These are phyloP conservation scores for Aspergillus panamensis DNA, from an alignment of 495 filamentous ascomycete genomes.

Conservation along the genomic window DNA sequence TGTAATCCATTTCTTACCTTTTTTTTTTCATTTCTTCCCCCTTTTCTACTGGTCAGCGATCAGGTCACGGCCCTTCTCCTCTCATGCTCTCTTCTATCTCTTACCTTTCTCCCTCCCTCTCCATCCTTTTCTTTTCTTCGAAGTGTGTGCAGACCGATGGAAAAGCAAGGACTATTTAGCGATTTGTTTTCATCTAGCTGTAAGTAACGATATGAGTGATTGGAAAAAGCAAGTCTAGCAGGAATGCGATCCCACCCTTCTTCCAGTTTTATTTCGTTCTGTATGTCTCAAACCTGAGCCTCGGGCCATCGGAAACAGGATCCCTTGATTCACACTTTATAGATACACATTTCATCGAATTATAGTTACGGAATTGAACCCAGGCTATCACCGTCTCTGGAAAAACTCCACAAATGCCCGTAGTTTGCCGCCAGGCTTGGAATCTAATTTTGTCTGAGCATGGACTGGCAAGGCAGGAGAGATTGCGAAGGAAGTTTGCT, in stretches of 20 bases:
- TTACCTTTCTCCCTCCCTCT: background rate
- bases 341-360: no score
- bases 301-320: no score
- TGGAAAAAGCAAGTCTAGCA: constrained; percentile 10
- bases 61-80: background rate
- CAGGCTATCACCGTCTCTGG: no score
- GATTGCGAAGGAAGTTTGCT: no score
- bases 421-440: no score
- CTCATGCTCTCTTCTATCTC: background rate
- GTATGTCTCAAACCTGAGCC: background rate
- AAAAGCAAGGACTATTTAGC: constrained; percentile 18
- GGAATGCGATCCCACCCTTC: background rate
- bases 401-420: no score
- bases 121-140: constrained; percentile 5
- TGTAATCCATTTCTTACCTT: constrained; percentile 18
- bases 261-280: background rate
- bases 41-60: background rate
- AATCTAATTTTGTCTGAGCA: no score
- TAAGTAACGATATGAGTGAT: constrained; percentile 21
- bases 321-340: no score
- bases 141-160: constrained; percentile 7
- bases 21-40: constrained; percentile 4
- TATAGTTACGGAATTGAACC: no score
- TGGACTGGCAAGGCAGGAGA: no score
- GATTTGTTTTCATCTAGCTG: constrained; percentile 16